Base-by-base conservation (phyloP, 768 basidiomycete species). In the Hypholoma sublateritium region DNA sequence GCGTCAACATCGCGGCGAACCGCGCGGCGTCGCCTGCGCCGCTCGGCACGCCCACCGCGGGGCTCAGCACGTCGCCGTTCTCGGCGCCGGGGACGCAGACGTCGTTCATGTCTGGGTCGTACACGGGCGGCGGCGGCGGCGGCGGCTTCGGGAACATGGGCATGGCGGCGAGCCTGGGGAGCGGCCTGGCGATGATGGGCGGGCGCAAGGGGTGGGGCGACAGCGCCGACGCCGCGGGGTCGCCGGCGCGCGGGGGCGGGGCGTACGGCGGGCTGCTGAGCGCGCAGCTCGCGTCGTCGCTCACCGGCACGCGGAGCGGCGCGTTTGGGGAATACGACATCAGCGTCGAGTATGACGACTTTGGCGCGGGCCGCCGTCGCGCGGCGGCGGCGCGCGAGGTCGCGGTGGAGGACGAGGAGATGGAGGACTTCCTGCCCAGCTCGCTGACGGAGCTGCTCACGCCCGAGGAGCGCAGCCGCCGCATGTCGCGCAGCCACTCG, bases 401-500 rank as follows among this genome's bases (percentile, higher is more conserved):
- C 35, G 82, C 82, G 0, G 80, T 79, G 6, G 86, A 86, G 17
- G 89, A 89, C 48, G 92, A 86, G 44, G 91, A 95, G 62, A 67
- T 92, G 47, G 93, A 94, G 66, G 95, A 94, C 55, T 91, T 98
- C 69, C 69, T 98, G 28, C 96, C 96, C 0, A 87, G 90, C 53
- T 91, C 88, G 4, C 75, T 98, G 46, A 92, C 86, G 24, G 95
- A 98, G 58, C 78, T 98, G 6, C 76, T 98, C 46, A 96, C 95
- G 0, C 91, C 92, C 0, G 89, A 88, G 62, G 96, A 98, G 72
- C 81, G 88, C 60, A 88, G 83, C 32, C 78, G 95, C 32, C 77
- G 94, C 43, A 87, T 93, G 82, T 90, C 88, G 28, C 80, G 92
- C 49, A 86, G 85, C n/a, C 84, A 83, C 56, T 81, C 80, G 19